These are phyloP conservation scores for Rhynchospora pubera DNA, from an alignment of 176 grass and related monocot genomes.

Conservation along the genomic window DNA sequence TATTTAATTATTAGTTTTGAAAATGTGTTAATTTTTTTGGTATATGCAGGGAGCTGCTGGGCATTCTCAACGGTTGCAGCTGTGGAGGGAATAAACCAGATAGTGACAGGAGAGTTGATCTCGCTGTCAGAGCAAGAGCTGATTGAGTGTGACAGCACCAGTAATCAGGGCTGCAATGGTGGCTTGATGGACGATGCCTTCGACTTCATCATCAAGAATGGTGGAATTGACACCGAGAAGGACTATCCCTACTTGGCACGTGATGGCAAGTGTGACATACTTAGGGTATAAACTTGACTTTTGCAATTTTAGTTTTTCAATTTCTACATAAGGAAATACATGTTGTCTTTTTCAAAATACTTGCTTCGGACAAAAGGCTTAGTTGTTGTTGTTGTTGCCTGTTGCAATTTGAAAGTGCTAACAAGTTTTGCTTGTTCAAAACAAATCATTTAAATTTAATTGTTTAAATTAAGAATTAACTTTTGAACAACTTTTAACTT, in stretches of 20 bases:
- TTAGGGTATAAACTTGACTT: constrained; percentile 37
- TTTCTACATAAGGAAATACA: neutral
- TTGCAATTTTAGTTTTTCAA: neutral
- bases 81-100: constrained; percentile 84
- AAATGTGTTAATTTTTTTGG: neutral
- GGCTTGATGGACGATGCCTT: constrained; percentile 84
- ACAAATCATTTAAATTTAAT: too few species aligned
- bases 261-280: constrained; percentile 56
- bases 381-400: too few species aligned
- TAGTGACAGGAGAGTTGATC: constrained; percentile 69
- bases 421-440: neutral
- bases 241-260: constrained; percentile 72
- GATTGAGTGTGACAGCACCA: constrained; percentile 60
- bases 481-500: neutral
- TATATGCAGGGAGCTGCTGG: constrained; percentile 82
- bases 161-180: constrained; percentile 76
- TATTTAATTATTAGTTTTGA: neutral
- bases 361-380: too few species aligned
- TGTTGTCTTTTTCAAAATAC: neutral
- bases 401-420: neutral
- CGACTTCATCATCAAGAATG: constrained; percentile 67
- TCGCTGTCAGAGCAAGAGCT: constrained; percentile 73
- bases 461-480: neutral
- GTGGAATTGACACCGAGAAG: constrained; percentile 74
- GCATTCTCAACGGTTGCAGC: constrained; percentile 80